Base-by-base conservation (phyloP, 2,329 filamentous ascomycete genomes). In the Monosporascus ibericus region DNA sequence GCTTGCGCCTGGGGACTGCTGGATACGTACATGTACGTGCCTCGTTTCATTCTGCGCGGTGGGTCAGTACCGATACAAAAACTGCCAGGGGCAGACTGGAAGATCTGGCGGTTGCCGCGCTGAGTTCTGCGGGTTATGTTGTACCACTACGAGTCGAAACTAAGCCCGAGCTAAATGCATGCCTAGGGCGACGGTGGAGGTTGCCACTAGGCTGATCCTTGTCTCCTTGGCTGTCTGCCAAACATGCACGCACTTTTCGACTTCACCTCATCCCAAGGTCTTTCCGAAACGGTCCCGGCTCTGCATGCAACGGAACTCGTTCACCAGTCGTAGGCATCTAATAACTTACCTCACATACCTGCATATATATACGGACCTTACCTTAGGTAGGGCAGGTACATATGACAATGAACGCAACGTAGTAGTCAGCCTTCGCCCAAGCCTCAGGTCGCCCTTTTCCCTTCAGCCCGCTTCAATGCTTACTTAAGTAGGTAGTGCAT, bases 191-290 rank as follows among this genome's bases (percentile, higher is more conserved):
- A 30, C 42, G 42, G 42, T 46, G 42, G 42, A 46, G 42, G 42
- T 25, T 6, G 24, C 42, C 9, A 46, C 42, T 27, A 27, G 24
- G 42, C 42, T 30, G 42, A 46, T 30, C 42, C 24, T 24, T 46
- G 42, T 30, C 14, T 15, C 42, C 42, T 46, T 46, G 42, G 42
- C 42, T 46, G 17, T 24, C 42, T 46, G 42, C 42, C 42, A 46
- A 46, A 46, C 42, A 46, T 46, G 42, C 42, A 46, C 42, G 42
- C 42, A 46, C 42, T 46, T 46, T 46, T 46, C 42, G 24, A 46
- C 42, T 46, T 46, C 42, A 46, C 42, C 24, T 46, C 42, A 46
- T 46, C 42, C 38, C 42, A 46, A 46, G 42, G 42, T 17, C 24
- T 46, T 46, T 27, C 22, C 42, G 42, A 46, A 46, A 46, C 42